Evolutionary conservation across 179 eudicot species (phyloP), one percentile per base, ranked within the genome.

Genomic region (Silene noctiflora): DNA sequence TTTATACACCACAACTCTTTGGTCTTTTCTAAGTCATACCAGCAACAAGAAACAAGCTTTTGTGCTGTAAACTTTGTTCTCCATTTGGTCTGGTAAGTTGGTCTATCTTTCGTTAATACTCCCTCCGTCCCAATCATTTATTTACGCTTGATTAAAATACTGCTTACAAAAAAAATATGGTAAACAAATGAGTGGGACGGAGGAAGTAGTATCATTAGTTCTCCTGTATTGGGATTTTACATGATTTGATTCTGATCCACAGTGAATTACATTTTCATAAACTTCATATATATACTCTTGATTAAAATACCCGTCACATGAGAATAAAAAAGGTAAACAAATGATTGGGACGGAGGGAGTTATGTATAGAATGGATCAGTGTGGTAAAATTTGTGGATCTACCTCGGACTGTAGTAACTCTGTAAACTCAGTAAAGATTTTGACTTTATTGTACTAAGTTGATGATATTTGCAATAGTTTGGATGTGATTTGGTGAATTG

Each of bases 81-180:
- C 16, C 69, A 65, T 65, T 29, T 65, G 33, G 19, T 7, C 33
- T 65, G 69, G 70, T 67, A 67, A 67, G 70, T 67, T 33, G 22
- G 11, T 67, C 70, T 11, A 31, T 29, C 48, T 67, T 4, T 4
- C 11, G 0, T 7, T 35, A 35, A 35, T 35, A 0, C 8, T 35
- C 42, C 1, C 9, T 35, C 1, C 9, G 42, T 35, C 42, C 1
- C 42, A 35, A 66, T 66, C 2, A 29, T 66, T 66, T 31, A 17
- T 16, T 39, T 33, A 66, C 33, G 42, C 42, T 35, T 35, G 42
- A 35, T 6, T 35, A 35, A 35, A 35, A 6, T 35, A 35, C 42
- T 1, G 8, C 42, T 35, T 35, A 35, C 9, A 35, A 35, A 35
- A 4, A 29, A 29, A 29, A 29, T 1, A 29, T 1, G 33, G 33